phyloP scores from a whole-genome alignment of 805 yeast genomes.

The Starmerella apis region DNA sequence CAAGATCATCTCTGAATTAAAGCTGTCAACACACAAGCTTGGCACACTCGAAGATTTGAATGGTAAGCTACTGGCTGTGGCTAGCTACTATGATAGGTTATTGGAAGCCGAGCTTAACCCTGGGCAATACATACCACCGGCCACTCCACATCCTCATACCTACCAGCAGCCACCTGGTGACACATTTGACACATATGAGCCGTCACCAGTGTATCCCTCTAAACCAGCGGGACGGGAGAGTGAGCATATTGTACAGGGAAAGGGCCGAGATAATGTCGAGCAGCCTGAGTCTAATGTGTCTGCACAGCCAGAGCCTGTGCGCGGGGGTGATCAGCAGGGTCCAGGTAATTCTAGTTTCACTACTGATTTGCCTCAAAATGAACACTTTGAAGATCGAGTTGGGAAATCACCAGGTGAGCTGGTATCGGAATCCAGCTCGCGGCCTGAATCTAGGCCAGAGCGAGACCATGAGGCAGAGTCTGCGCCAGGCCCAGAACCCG shows the following conservation, averaged over 20 bases:
- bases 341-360: too few relatives aligned
- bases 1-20: slow-evolving; percentile 22
- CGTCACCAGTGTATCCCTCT: neutral
- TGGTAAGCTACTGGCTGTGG: slow-evolving; percentile 23
- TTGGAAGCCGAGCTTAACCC: slow-evolving; percentile 25
- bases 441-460: too few relatives aligned
- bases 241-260: neutral
- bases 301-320: too few relatives aligned
- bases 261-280: too few relatives aligned
- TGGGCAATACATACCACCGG: slow-evolving; percentile 6
- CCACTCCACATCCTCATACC: neutral
- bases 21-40: slow-evolving; percentile 21
- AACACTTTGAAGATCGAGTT: neutral
- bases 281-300: too few relatives aligned
- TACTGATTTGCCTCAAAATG: neutral
- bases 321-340: too few relatives aligned
- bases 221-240: neutral
- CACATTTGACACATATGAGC: slow-evolving; percentile 1
- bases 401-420: too few relatives aligned
- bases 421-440: too few relatives aligned
- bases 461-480: neutral
- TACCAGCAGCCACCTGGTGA: slow-evolving; percentile 9
- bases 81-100: slow-evolving; percentile 24
- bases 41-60: slow-evolving; percentile 24
- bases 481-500: slow-evolving; percentile 9